Evolutionary conservation across 345 rosid genomes (phyloP).

Genomic region (Firmiana major): DNA sequence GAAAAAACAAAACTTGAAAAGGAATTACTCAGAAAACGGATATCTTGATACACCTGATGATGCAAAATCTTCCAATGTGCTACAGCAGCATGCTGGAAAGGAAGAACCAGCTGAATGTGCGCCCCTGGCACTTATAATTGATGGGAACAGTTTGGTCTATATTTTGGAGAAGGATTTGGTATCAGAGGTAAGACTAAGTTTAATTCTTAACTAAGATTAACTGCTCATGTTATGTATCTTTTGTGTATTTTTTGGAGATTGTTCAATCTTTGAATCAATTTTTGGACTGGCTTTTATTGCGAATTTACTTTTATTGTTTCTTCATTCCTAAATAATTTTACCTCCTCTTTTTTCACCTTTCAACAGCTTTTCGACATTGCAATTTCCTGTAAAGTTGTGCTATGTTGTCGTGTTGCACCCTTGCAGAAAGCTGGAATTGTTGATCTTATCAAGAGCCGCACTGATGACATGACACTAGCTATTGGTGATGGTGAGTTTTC

Average conservation of each 20-base stretch:
- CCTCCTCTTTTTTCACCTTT: constrained; percentile 10
- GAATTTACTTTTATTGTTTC: not conserved
- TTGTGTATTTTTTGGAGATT: not conserved
- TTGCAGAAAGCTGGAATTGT: constrained; percentile 85
- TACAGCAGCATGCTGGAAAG: constrained; percentile 16
- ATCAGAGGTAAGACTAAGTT: constrained; percentile 40
- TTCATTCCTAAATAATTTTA: not conserved
- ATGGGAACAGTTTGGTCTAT: constrained; percentile 78
- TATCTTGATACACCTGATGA: constrained; percentile 31
- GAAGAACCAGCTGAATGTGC: constrained; percentile 26
- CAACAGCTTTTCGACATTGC: constrained; percentile 74
- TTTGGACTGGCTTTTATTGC: not conserved
- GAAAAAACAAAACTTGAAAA: constrained; percentile 16
- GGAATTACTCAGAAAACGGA: constrained; percentile 25
- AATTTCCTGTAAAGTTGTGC: constrained; percentile 62
- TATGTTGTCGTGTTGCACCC: constrained; percentile 88
- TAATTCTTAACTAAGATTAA: not conserved
- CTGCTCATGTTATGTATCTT: not conserved
- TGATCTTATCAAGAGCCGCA: constrained; percentile 70
- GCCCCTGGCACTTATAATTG: constrained; percentile 65
- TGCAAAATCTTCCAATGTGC: constrained; percentile 23
- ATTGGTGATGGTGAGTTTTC: constrained; percentile 77
- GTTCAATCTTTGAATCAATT: not conserved
- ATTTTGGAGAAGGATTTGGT: constrained; percentile 73
- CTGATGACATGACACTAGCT: constrained; percentile 81